phyloP scores from a whole-genome alignment of 208 protist species.

The Wallacemonas sp. region DNA sequence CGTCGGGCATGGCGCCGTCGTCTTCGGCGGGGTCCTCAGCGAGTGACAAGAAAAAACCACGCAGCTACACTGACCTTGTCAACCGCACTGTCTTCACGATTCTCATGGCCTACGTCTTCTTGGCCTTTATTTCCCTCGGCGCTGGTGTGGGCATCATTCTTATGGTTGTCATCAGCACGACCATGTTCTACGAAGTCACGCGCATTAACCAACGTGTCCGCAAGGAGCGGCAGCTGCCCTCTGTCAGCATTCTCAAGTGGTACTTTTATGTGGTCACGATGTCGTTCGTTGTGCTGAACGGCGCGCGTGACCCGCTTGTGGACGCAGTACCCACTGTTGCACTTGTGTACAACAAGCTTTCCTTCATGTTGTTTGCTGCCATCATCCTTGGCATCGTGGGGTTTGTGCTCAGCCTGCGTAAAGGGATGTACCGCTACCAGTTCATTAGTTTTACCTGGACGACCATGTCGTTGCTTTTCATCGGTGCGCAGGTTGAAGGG shows the following conservation, averaged over 20 bases:
- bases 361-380: constrained; percentile 63
- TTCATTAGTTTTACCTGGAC: constrained; percentile 91
- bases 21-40: background rate
- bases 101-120: constrained; percentile 86
- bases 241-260: constrained; percentile 69
- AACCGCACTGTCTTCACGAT: constrained; percentile 85
- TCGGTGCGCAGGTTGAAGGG: constrained; percentile 54
- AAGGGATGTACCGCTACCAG: constrained; percentile 91
- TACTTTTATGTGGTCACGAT: constrained; percentile 71
- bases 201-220: constrained; percentile 78
- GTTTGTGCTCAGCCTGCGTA: constrained; percentile 85
- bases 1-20: background rate
- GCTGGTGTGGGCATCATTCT: constrained; percentile 64
- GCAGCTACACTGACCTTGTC: constrained; percentile 63
- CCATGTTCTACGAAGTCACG: constrained; percentile 89
- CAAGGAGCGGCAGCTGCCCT: constrained; percentile 78
- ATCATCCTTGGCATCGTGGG: constrained; percentile 78
- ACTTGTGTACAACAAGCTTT: constrained; percentile 42
- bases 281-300: constrained; percentile 35
- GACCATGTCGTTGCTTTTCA: constrained; percentile 81
- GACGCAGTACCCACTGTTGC: constrained; percentile 56
- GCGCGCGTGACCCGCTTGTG: constrained; percentile 51
- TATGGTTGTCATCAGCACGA: constrained; percentile 59
- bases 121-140: constrained; percentile 74
- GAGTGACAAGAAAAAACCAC: constrained; percentile 21